Evolutionary conservation across 2,329 filamentous ascomycete genomes (phyloP), one percentile per base, ranked within the genome.

Genomic region (Aspergillus fumigatus): DNA sequence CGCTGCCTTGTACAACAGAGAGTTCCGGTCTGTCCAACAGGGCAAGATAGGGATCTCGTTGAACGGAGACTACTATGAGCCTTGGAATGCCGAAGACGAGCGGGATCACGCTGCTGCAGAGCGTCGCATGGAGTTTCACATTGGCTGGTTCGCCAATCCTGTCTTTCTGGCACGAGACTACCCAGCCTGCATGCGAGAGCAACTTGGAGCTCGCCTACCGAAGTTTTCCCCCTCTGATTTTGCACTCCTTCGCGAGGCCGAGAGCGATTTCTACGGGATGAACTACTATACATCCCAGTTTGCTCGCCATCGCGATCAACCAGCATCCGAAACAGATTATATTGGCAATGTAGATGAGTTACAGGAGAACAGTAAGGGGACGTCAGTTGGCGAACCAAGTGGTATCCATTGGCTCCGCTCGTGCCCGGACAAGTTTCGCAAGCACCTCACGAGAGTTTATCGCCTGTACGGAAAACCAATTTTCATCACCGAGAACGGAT

Each of bases 81-180:
- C 66, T 19, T 68, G 61, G 60, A 58, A 67, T 41, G 45, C 19
- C 19, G 40, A 62, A 23, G 64, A 62, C 43, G 50, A 61, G 47
- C 54, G 53, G 40, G 63, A 68, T 48, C 50, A 52, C 32, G 53
- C 55, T 27, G 66, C 66, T 40, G 66, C 65, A 48, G 58, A 67
- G 50, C 62, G 65, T 10, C 61, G 66, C 14, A 62, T 67, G 64
- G 53, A 60, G 23, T 68, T 68, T 29, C 65, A 67, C 51, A 62
- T 68, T 45, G 65, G 65, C 40, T 68, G 66, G 66, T 68, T 68
- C 53, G 66, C 55, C 29, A 64, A 68, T 50, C 66, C 66, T n/a
- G 52, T 68, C 25, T 68, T 75, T 23, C 21, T 45, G 19, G 41
- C 41, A 4, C 7, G 21, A 23, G 41, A 45, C 41, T 45, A 45